Percentiles rank a stretch among this genome's conserved stretches.
These are phyloP conservation scores for Mortierella sp. DNA, from an alignment of 371 early-diverging fungal genomes.

Conservation along the genomic window DNA sequence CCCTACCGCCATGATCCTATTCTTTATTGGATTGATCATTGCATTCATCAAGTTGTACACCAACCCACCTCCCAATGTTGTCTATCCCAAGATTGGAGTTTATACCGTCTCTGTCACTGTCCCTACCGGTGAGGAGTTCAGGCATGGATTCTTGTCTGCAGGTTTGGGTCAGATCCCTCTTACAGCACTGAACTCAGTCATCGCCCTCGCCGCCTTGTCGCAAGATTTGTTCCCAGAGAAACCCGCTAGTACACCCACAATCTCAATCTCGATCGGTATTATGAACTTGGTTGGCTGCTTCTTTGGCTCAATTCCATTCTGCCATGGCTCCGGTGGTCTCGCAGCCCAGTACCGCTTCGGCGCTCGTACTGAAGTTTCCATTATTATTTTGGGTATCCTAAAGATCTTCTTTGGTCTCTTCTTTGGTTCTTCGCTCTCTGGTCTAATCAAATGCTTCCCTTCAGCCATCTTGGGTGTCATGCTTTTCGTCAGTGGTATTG, in stretches of 20 bases:
- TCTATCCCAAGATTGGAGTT: conserved; percentile 67
- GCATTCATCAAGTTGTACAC: conserved; percentile 63
- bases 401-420: conserved; percentile 84
- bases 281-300: conserved; percentile 89
- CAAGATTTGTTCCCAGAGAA: conserved; percentile 84
- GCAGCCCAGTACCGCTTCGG: conserved; percentile 96
- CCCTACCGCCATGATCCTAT: conserved; percentile 82
- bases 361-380: conserved; percentile 86
- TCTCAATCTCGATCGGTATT: conserved; percentile 77
- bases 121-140: conserved; percentile 77
- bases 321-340: conserved; percentile 90
- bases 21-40: conserved; percentile 79
- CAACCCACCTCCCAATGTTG: conserved; percentile 37
- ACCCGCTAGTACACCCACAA: conserved; percentile 61
- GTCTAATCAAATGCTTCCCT: conserved; percentile 79
- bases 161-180: conserved; percentile 89
- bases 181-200: conserved; percentile 85
- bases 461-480: conserved; percentile 85
- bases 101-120: conserved; percentile 71
- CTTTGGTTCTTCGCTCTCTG: conserved; percentile 85
- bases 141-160: conserved; percentile 80
- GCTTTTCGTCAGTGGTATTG: conserved; percentile 86
- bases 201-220: conserved; percentile 81
- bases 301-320: conserved; percentile 90
- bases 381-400: conserved; percentile 79